A percentile compares a stretch with the other conserved stretches of the same genome.
Evolutionary conservation across 1,284 basidiomycete species (phyloP).

Genomic region (Ganoderma leucocontextum): DNA sequence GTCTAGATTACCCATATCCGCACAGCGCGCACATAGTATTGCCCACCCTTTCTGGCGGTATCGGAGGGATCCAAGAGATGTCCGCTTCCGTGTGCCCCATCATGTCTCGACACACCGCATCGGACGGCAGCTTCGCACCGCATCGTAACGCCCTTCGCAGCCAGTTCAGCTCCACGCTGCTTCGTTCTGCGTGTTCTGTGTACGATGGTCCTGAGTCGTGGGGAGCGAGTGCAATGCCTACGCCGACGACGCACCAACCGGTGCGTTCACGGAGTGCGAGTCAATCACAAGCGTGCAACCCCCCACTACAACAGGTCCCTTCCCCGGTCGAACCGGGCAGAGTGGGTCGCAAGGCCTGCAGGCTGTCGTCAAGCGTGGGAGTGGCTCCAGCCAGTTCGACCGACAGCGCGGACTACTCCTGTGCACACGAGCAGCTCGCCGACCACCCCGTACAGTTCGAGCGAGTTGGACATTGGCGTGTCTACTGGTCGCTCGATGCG

Average conservation of each 20-base stretch:
- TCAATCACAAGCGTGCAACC: slow-evolving; percentile 74
- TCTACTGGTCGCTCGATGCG: slow-evolving; percentile 59
- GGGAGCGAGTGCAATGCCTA: slow-evolving; percentile 34
- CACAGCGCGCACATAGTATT: slow-evolving; percentile 34
- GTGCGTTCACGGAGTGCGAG: slow-evolving; percentile 77
- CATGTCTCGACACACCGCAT: slow-evolving; percentile 56
- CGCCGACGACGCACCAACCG: slow-evolving; percentile 39
- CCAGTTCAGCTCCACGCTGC: slow-evolving; percentile 75
- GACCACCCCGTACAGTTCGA: slow-evolving; percentile 86
- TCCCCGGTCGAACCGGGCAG: slow-evolving; percentile 66
- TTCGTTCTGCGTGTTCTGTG: slow-evolving; percentile 58
- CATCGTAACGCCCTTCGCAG: slow-evolving; percentile 64
- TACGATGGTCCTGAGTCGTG: slow-evolving; percentile 52
- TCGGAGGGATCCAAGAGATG: slow-evolving; percentile 23
- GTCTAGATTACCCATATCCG: slow-evolving; percentile 55
- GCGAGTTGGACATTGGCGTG: slow-evolving; percentile 68
- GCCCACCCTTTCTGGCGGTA: slow-evolving; percentile 25
- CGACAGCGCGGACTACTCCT: slow-evolving; percentile 82
- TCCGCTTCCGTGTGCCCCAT: slow-evolving; percentile 48
- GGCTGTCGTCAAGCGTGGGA: slow-evolving; percentile 68
- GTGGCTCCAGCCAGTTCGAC: slow-evolving; percentile 84
- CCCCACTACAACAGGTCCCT: slow-evolving; percentile 55
- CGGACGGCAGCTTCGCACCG: slow-evolving; percentile 57
- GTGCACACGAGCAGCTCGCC: slow-evolving; percentile 82
- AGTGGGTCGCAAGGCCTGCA: slow-evolving; percentile 58